phyloP scores from a whole-genome alignment of 2,329 filamentous ascomycete species.

The Monosporascus ibericus region DNA sequence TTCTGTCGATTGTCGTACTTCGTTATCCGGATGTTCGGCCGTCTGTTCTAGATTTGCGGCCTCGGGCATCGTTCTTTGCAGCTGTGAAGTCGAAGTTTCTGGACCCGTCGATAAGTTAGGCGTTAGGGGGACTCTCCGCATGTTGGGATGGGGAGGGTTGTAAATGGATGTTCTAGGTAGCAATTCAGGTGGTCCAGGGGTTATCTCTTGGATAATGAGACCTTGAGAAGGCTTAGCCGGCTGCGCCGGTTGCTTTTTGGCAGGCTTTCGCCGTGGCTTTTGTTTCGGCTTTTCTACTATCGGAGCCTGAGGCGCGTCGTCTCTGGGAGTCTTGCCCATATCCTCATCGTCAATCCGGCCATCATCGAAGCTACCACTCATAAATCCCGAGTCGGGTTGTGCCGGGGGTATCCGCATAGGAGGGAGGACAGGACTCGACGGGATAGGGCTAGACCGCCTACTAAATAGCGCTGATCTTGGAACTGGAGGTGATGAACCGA shows the following conservation, averaged over 20 bases:
- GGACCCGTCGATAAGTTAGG: constrained; percentile 2
- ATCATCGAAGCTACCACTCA: constrained; percentile 71
- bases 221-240: constrained; percentile 12
- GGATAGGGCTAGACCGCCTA: constrained; percentile 53
- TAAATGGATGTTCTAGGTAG: constrained; percentile 37
- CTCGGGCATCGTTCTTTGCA: neutral
- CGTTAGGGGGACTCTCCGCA: constrained; percentile 1
- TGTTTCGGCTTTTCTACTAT: constrained; percentile 28
- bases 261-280: constrained; percentile 25
- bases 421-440: constrained; percentile 74
- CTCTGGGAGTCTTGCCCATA: constrained; percentile 35
- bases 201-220: constrained; percentile 34
- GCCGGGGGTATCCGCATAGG: constrained; percentile 56
- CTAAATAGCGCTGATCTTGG: constrained; percentile 53
- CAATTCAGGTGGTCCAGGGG: constrained; percentile 37
- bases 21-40: neutral
- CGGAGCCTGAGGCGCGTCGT: constrained; percentile 22
- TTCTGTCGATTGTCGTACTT: neutral
- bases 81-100: neutral
- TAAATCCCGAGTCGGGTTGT: constrained; percentile 72
- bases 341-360: constrained; percentile 55
- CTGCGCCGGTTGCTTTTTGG: constrained; percentile 23
- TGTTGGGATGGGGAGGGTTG: constrained; percentile 25
- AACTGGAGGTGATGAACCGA: constrained; percentile 86
- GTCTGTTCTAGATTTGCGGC: neutral